Conservation (phyloP, 2,329 filamentous ascomycete genomes). For the Neonectria magnoliae region DNA sequence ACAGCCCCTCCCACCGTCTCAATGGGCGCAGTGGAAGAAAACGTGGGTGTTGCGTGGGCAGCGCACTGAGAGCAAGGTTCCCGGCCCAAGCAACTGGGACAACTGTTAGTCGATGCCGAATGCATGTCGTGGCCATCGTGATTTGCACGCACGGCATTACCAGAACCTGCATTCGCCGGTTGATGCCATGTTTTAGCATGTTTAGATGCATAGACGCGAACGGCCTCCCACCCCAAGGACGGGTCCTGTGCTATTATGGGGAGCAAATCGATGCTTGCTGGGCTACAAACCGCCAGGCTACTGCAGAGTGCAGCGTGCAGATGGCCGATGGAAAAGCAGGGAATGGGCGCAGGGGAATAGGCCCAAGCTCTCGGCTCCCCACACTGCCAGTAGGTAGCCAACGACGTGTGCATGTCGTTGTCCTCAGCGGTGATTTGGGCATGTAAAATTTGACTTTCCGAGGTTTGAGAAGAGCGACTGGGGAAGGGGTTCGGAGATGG, state of each 20-base stretch:
- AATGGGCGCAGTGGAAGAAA: slow-evolving; percentile 5
- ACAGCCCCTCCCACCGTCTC: slow-evolving; percentile 17
- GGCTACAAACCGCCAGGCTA: slow-evolving; percentile 19
- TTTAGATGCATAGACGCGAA: slow-evolving; percentile 22
- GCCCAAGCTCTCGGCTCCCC: slow-evolving; percentile 20
- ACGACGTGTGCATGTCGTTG: slow-evolving; percentile 9
- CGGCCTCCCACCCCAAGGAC: slow-evolving; percentile 23
- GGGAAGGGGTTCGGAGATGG: slow-evolving; percentile 2
- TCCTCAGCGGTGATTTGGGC: slow-evolving; percentile 6
- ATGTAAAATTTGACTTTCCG: slow-evolving; percentile 7
- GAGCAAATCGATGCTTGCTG: slow-evolving; percentile 8
- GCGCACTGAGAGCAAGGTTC: background rate
- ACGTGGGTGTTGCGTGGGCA: slow-evolving; percentile 10
- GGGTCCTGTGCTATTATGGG: slow-evolving; percentile 24
- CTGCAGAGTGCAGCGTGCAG: slow-evolving; percentile 18
- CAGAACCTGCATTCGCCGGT: slow-evolving; percentile 10
- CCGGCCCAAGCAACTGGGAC: slow-evolving; percentile 16
- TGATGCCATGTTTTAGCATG: slow-evolving; percentile 14
- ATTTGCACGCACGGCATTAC: background rate
- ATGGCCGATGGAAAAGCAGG: slow-evolving; percentile 8
- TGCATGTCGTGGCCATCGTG: background rate
- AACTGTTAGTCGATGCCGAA: background rate
- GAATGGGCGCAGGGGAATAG: slow-evolving; percentile 14
- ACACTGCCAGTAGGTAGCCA: slow-evolving; percentile 20
- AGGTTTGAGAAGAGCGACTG: background rate